Evolutionary conservation across 1,139 yeast species (phyloP).

Genomic region (Tardiomyces blankii): DNA sequence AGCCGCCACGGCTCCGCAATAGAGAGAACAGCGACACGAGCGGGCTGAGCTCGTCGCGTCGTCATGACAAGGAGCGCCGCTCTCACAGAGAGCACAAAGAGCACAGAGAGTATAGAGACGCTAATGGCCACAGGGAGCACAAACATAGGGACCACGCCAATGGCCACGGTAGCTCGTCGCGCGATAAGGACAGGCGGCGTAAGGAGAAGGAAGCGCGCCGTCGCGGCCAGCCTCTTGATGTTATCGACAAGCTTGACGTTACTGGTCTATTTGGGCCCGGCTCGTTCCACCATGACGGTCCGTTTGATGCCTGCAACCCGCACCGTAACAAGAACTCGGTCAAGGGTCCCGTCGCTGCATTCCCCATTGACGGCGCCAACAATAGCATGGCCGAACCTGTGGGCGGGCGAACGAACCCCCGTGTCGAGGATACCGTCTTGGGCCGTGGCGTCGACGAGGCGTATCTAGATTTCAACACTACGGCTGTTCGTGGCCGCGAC

Average conservation of each 20-base stretch:
- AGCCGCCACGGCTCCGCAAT: slow-evolving; percentile 1
- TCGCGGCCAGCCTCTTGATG: slow-evolving; percentile 42
- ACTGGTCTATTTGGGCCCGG: slow-evolving; percentile 92
- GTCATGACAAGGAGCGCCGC: slow-evolving; percentile 3
- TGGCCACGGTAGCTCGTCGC: neutral
- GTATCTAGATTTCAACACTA: slow-evolving; percentile 14
- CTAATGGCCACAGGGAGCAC: neutral
- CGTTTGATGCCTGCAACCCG: slow-evolving; percentile 97
- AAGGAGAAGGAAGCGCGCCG: neutral
- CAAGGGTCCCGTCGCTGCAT: slow-evolving; percentile 89
- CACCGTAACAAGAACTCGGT: slow-evolving; percentile 69
- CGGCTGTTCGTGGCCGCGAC: slow-evolving; percentile 1
- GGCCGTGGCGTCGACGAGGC: slow-evolving; percentile 26
- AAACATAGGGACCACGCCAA: neutral
- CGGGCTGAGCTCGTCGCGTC: slow-evolving; percentile 5
- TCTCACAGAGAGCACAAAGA: slow-evolving; percentile 1
- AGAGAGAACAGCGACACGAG: slow-evolving; percentile 2
- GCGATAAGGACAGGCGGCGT: neutral
- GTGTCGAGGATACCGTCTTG: slow-evolving; percentile 25
- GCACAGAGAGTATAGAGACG: neutral
- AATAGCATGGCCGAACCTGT: slow-evolving; percentile 62
- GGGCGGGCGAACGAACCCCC: slow-evolving; percentile 27
- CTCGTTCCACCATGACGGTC: slow-evolving; percentile 97
- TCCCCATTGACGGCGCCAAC: slow-evolving; percentile 92
- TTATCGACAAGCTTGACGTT: slow-evolving; percentile 89